These are phyloP conservation scores for Sclerotinia nivalis DNA, from an alignment of 2,329 filamentous ascomycete genomes.

Conservation along the genomic window DNA sequence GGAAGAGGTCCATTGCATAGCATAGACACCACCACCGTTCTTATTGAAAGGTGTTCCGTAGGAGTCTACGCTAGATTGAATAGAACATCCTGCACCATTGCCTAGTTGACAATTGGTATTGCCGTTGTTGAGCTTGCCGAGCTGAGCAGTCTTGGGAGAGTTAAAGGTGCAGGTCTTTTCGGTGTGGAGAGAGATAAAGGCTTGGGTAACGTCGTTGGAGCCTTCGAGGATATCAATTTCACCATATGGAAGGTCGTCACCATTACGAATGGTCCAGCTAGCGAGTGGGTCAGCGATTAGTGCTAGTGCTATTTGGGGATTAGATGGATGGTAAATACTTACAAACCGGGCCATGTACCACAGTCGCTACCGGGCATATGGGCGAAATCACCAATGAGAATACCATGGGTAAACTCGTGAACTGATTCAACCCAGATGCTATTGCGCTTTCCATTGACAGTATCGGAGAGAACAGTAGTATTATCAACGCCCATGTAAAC, in stretches of 20 bases:
- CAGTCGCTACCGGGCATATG: conserved; percentile 73
- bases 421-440: conserved; percentile 69
- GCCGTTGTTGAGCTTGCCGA: conserved; percentile 41
- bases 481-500: conserved; percentile 54
- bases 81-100: conserved; percentile 46
- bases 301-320: neutral
- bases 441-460: conserved; percentile 48
- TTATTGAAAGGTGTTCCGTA: conserved; percentile 36
- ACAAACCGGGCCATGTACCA: conserved; percentile 73
- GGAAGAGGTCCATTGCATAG: conserved; percentile 56
- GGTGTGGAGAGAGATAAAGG: conserved; percentile 33
- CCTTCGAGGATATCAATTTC: conserved; percentile 47
- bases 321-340: conserved; percentile 25
- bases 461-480: conserved; percentile 29
- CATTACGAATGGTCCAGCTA: conserved; percentile 35
- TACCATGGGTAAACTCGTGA: conserved; percentile 60
- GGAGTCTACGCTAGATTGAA: conserved; percentile 42
- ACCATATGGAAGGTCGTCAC: conserved; percentile 28
- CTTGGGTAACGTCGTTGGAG: conserved; percentile 54
- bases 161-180: conserved; percentile 29
- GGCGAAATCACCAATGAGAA: conserved; percentile 70
- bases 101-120: conserved; percentile 42
- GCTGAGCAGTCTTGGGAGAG: conserved; percentile 22
- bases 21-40: conserved; percentile 51
- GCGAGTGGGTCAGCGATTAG: neutral